Base-by-base conservation (phyloP, 352 stramenopile genomes). In the Globisporangium sylvaticum region DNA sequence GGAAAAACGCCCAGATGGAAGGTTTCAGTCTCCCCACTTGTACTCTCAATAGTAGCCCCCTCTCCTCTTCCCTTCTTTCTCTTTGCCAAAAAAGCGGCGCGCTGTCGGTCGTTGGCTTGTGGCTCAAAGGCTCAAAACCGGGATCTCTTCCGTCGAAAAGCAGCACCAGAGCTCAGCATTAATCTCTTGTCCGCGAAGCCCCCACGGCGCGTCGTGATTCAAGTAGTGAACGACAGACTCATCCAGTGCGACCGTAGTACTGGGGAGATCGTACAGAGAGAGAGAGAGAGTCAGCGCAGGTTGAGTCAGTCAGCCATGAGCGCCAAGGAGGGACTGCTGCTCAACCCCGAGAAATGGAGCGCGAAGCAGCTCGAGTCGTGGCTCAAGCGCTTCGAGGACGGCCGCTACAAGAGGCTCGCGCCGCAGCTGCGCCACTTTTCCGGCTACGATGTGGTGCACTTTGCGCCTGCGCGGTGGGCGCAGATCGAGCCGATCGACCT, bases 241-340 rank as follows among this genome's bases (percentile, higher is more conserved):
- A 18, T 15, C 12, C 34, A 34, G 27, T 32, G 27, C 27, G 12
- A 18, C 29, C n/a, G 48, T 55, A 55, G 48, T 29, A 55, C 48
- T 55, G 48, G 42, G 24, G 42, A 12, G 42, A 50, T 22, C 42
- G 42, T 50, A 50, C 18, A 50, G 18, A 50, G 42, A 50, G 37
- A 44, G 37, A 42, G 7, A 48, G 39, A 48, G 15, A 9, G 31
- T 37, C 31, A 37, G 39, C n/a, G 14, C 18, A 50, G 42, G 37
- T 12, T 18, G 12, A 44, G 42, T 12, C 12, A 44, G 12, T 44
- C 85, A 83, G 58, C n/a, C 59, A 95, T 92, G 94, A 79, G 95
- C 88, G 93, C 95, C 84, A 89, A 97, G 93, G 97, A 93, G 60
- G 77, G 75, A 56, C 65, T 89, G 60, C 65, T 91, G 59, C 69